phyloP scores from a whole-genome alignment of 2,329 filamentous ascomycete genomes.

The Onygenales sp. region DNA sequence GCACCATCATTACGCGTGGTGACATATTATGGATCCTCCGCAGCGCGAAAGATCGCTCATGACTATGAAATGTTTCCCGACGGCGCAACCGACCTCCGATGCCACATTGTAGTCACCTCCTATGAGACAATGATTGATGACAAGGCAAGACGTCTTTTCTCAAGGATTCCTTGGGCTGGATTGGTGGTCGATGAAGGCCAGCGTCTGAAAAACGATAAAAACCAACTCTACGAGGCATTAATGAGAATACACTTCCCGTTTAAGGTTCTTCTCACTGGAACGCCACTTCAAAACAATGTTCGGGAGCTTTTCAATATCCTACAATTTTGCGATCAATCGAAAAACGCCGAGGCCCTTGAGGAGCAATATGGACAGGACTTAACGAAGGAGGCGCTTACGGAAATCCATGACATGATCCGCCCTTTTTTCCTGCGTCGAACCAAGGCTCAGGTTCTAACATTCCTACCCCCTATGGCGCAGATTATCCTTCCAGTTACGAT shows the following conservation, averaged over 20 bases:
- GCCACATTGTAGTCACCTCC: conserved; percentile 88
- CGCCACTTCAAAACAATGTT: conserved; percentile 76
- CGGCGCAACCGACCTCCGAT: conserved; percentile 56
- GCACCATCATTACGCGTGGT: conserved; percentile 76
- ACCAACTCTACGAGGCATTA: conserved; percentile 67
- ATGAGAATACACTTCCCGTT: conserved; percentile 68
- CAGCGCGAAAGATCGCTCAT: conserved; percentile 66
- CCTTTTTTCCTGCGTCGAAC: conserved; percentile 66
- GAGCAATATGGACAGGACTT: conserved; percentile 60
- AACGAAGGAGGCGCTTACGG: conserved; percentile 68
- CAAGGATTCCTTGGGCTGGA: conserved; percentile 69
- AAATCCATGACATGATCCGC: conserved; percentile 75
- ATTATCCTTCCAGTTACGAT: conserved; percentile 95
- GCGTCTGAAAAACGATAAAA: conserved; percentile 86
- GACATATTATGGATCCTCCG: conserved; percentile 76
- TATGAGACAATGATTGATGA: conserved; percentile 81
- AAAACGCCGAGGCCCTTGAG: conserved; percentile 65
- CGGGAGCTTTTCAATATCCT: conserved; percentile 93
- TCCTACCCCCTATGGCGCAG: conserved; percentile 85
- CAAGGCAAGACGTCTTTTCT: conserved; percentile 56
- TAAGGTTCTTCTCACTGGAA: conserved; percentile 75
- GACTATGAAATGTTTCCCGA: conserved; percentile 75
- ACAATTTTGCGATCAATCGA: conserved; percentile 73
- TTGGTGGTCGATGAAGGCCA: conserved; percentile 93
- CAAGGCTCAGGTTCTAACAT: conserved; percentile 82